Conservation (phyloP, 805 yeast species). For the Barnettozyma wickerhamii region DNA sequence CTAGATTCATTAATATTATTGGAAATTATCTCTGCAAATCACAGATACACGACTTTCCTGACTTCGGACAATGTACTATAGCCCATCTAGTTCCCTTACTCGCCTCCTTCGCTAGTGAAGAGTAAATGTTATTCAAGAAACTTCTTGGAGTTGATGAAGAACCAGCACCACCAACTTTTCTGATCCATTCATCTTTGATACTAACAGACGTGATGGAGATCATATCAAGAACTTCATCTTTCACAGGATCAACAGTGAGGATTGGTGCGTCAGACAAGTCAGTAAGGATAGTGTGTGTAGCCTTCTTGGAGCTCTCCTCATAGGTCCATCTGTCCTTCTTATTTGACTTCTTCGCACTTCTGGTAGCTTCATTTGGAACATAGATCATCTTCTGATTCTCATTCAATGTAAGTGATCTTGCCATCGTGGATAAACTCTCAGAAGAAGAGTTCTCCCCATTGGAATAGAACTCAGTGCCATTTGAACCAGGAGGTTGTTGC, state of each 20-base stretch:
- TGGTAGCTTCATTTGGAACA: constrained; percentile 77
- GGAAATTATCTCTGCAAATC: constrained; percentile 49
- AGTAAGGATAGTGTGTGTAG: constrained; percentile 49
- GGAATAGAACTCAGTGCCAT: constrained; percentile 19
- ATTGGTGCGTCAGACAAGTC: constrained; percentile 65
- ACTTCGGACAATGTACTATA: constrained; percentile 70
- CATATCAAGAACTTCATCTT: constrained; percentile 83
- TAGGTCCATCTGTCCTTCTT: constrained; percentile 72
- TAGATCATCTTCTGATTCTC: constrained; percentile 53
- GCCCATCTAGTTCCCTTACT: constrained; percentile 71
- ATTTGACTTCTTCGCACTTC: constrained; percentile 69
- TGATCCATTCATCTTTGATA: constrained; percentile 71
- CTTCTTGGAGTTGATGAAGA: constrained; percentile 79
- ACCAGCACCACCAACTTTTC: constrained; percentile 77
- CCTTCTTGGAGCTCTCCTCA: constrained; percentile 68
- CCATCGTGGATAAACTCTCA: constrained; percentile 22
- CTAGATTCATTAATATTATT: background rate
- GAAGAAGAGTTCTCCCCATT: constrained; percentile 19
- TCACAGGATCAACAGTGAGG: constrained; percentile 66
- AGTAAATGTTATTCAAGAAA: constrained; percentile 70
- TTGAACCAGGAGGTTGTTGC: constrained; percentile 7
- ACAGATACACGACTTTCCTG: constrained; percentile 63
- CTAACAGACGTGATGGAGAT: constrained; percentile 71
- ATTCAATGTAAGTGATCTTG: constrained; percentile 26
- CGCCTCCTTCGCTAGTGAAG: constrained; percentile 69